Evolutionary conservation across 129 eudicot genomes (phyloP).

Genomic region (Cynara cardunculus): DNA sequence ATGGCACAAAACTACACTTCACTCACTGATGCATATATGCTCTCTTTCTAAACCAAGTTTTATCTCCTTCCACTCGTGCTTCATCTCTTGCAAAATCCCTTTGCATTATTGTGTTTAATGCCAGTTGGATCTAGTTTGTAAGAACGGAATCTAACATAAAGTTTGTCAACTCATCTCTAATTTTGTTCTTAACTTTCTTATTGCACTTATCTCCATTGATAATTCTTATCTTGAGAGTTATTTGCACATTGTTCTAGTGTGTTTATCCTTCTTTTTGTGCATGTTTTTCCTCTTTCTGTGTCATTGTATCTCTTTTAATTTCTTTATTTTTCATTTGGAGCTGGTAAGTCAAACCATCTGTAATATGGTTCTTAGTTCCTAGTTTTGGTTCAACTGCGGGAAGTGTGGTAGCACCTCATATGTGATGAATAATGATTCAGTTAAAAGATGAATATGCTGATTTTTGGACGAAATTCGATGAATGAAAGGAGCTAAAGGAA

Average conservation of each 20-base stretch:
- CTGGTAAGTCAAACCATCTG: not conserved
- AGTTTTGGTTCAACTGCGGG: not conserved
- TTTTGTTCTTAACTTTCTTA: not conserved
- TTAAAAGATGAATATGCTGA: not conserved
- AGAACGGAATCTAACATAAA: too few relatives aligned
- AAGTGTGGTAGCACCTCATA: not conserved
- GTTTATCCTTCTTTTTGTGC: not conserved
- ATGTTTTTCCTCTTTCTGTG: not conserved
- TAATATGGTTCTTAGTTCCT: not conserved
- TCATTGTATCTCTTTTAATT: not conserved
- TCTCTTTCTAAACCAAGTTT: not conserved
- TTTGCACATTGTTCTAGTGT: not conserved
- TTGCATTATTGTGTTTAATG: not conserved
- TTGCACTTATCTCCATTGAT: not conserved
- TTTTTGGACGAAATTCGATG: not conserved
- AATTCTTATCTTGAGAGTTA: not conserved
- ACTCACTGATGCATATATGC: not conserved
- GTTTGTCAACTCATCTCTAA: not conserved
- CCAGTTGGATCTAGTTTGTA: too few relatives aligned
- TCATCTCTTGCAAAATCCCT: not conserved
- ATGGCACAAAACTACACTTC: not conserved
- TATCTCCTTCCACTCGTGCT: not conserved
- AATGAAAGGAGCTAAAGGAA: not conserved
- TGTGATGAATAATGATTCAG: not conserved
- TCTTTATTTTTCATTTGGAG: not conserved